phyloP scores from a whole-genome alignment of 148 eudicot genomes.

The Fagopyrum homotropicum region DNA sequence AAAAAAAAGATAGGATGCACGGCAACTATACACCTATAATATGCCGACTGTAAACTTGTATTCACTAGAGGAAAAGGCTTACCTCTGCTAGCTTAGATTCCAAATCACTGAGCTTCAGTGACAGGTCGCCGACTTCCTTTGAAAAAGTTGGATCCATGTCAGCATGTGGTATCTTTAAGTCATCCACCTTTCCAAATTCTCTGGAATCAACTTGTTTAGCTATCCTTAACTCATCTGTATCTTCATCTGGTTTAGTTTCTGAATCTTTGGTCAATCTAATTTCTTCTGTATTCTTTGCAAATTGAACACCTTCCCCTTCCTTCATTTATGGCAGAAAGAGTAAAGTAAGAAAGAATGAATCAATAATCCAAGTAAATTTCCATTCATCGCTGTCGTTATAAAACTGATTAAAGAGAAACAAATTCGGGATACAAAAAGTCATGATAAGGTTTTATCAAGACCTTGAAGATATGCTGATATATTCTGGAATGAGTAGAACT shows the following conservation, averaged over 20 bases:
- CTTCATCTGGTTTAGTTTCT: constrained; percentile 21
- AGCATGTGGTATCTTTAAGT: constrained; percentile 10
- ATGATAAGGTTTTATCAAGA: not conserved
- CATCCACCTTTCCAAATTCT: constrained; percentile 22
- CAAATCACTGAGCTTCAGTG: constrained; percentile 35
- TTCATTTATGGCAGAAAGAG: constrained; percentile 8
- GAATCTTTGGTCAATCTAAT: constrained; percentile 17
- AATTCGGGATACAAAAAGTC: not conserved
- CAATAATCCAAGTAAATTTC: not conserved
- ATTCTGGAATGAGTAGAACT: not conserved
- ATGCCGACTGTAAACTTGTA: not conserved
- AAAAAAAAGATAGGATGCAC: not conserved
- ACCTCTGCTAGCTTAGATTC: constrained; percentile 53
- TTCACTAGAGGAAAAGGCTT: constrained; percentile 2
- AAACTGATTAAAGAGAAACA: not conserved
- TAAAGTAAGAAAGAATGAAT: not conserved
- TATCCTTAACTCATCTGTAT: constrained; percentile 18
- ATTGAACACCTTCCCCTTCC: constrained; percentile 28
- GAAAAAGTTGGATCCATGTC: constrained; percentile 17
- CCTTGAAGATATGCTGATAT: not conserved
- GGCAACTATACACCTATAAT: not conserved
- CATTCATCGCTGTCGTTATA: not conserved
- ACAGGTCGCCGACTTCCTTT: constrained; percentile 38
- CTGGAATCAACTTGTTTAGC: constrained; percentile 21
- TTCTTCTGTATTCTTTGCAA: constrained; percentile 21